Conservation (phyloP, 2,329 filamentous ascomycete genomes). For the Zymoseptoria passerinii region DNA sequence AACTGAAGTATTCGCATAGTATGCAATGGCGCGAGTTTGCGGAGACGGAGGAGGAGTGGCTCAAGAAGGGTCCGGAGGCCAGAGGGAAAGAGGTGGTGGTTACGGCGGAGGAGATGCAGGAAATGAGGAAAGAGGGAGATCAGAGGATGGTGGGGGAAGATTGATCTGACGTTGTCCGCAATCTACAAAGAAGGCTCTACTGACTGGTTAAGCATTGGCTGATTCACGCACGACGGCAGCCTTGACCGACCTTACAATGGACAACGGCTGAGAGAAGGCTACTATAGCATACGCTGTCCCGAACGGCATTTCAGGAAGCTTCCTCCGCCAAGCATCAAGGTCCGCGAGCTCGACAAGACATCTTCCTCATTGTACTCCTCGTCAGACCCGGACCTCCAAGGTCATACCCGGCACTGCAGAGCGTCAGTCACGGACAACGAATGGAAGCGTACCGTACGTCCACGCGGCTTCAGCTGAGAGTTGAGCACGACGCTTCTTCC, state of each 20-base stretch:
- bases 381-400: neutral
- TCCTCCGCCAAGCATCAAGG: neutral
- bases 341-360: neutral
- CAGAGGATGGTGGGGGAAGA: no score
- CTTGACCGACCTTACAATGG: neutral
- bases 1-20: no score
- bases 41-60: neutral
- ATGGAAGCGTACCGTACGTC: neutral
- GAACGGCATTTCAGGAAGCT: neutral
- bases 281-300: neutral
- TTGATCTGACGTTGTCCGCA: neutral
- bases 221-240: neutral
- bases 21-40: no score
- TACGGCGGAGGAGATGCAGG: neutral
- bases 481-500: neutral
- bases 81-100: neutral
- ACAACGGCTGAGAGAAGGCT: neutral
- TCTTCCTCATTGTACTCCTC: neutral
- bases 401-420: neutral
- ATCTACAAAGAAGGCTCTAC: neutral
- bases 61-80: neutral
- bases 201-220: neutral
- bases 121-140: neutral
- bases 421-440: neutral
- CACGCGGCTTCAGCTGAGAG: neutral